A percentile compares a stretch with the other conserved stretches of the same genome.
These are phyloP conservation scores for Suhomyces emberorum DNA, from an alignment of 805 yeast genomes.

Conservation along the genomic window DNA sequence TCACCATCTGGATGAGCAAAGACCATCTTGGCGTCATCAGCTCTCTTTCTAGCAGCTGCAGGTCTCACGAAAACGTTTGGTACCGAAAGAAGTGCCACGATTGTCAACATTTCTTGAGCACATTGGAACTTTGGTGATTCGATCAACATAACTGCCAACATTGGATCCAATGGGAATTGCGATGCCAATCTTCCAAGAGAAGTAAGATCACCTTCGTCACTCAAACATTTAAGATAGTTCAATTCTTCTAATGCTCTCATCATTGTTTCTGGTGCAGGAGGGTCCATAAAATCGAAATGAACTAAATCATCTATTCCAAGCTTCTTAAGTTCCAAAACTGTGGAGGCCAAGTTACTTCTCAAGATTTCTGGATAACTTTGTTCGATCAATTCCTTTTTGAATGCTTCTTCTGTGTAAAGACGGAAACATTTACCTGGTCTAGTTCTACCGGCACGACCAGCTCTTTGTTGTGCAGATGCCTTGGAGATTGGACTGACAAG, in stretches of 20 bases:
- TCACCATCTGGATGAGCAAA: slow-evolving; percentile 96
- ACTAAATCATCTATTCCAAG: slow-evolving; percentile 94
- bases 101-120: slow-evolving; percentile 82
- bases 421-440: slow-evolving; percentile 98
- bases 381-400: slow-evolving; percentile 87
- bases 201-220: slow-evolving; percentile 89
- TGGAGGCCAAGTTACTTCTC: slow-evolving; percentile 84
- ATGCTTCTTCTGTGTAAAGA: slow-evolving; percentile 94
- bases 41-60: slow-evolving; percentile 76
- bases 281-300: slow-evolving; percentile 98
- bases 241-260: slow-evolving; percentile 97
- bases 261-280: slow-evolving; percentile 99
- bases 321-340: slow-evolving; percentile 90
- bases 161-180: slow-evolving; percentile 92
- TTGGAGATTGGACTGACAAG: slow-evolving; percentile 94
- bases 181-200: slow-evolving; percentile 88
- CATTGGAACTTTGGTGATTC: slow-evolving; percentile 83
- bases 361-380: slow-evolving; percentile 96
- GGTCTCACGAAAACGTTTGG: slow-evolving; percentile 96
- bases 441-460: slow-evolving; percentile 99
- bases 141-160: slow-evolving; percentile 88
- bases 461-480: slow-evolving; percentile 97
- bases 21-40: slow-evolving; percentile 82
- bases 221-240: slow-evolving; percentile 83
- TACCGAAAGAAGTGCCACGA: slow-evolving; percentile 87